Conservation (phyloP, 208 protist species). For the Strigomonas culicis region DNA sequence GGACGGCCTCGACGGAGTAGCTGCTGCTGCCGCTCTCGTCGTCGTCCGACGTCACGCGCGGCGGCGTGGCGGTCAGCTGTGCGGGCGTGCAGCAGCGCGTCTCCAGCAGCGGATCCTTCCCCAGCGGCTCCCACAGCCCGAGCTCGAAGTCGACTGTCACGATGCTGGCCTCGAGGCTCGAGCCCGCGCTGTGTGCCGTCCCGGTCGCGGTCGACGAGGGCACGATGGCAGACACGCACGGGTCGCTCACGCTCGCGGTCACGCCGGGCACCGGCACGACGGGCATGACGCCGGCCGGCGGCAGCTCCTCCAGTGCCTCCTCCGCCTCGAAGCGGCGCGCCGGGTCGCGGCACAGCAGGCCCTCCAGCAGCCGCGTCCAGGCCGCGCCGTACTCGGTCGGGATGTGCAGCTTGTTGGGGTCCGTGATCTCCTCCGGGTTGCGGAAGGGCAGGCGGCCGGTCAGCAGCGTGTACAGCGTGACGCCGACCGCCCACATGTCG, state of each 20-base stretch:
- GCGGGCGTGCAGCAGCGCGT: too few relatives aligned
- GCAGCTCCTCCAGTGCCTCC: constrained; percentile 12
- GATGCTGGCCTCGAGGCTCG: background rate
- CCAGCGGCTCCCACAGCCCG: too few relatives aligned
- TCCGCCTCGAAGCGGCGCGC: constrained; percentile 41
- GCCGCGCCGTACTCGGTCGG: constrained; percentile 22
- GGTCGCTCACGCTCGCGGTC: background rate
- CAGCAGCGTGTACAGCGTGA: constrained; percentile 89
- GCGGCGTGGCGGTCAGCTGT: too few relatives aligned
- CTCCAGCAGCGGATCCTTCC: too few relatives aligned
- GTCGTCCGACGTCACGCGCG: too few relatives aligned
- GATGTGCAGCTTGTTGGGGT: constrained; percentile 37
- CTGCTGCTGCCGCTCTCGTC: too few relatives aligned
- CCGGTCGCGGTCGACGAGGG: background rate
- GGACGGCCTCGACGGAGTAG: too few relatives aligned
- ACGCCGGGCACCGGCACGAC: background rate
- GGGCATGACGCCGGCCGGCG: background rate
- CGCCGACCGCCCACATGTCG: constrained; percentile 88
- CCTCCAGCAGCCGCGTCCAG: constrained; percentile 48
- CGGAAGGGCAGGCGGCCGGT: constrained; percentile 92
- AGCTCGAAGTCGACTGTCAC: too few relatives aligned
- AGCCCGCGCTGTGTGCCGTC: background rate
- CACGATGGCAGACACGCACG: too few relatives aligned
- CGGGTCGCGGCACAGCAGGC: constrained; percentile 79
- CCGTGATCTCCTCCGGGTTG: constrained; percentile 50